phyloP scores from a whole-genome alignment of 1,284 basidiomycete genomes.

The Fomitopsis schrenkii region DNA sequence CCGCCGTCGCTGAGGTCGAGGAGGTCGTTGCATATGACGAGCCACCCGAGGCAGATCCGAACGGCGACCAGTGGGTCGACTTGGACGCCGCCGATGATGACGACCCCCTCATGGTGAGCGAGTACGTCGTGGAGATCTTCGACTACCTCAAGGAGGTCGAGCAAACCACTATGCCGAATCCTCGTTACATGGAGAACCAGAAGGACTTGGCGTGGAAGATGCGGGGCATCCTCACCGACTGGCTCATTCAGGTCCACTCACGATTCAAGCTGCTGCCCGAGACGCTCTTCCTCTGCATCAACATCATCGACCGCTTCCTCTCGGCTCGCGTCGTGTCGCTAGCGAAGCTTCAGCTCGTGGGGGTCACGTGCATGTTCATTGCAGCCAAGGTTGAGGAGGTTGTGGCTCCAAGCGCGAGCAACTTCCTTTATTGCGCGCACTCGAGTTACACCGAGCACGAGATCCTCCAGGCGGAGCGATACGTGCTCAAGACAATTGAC shows the following conservation, averaged over 20 bases:
- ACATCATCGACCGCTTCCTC: slow-evolving; percentile 97
- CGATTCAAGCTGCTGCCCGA: slow-evolving; percentile 94
- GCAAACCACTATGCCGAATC: slow-evolving; percentile 81
- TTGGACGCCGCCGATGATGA: slow-evolving; percentile 92
- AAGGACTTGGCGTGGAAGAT: slow-evolving; percentile 91
- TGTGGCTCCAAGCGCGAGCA: slow-evolving; percentile 82
- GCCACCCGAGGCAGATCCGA: slow-evolving; percentile 50
- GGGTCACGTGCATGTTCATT: slow-evolving; percentile 91
- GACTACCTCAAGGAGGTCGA: slow-evolving; percentile 82
- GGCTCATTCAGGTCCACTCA: slow-evolving; percentile 95
- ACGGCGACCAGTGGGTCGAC: slow-evolving; percentile 75
- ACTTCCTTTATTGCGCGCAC: slow-evolving; percentile 90
- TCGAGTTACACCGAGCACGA: slow-evolving; percentile 84
- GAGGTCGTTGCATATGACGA: slow-evolving; percentile 21
- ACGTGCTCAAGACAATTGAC: slow-evolving; percentile 87
- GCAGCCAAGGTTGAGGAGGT: slow-evolving; percentile 97
- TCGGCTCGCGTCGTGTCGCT: slow-evolving; percentile 88
- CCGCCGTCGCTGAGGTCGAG: slow-evolving; percentile 29
- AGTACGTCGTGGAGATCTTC: slow-evolving; percentile 95
- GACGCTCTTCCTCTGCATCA: slow-evolving; percentile 92
- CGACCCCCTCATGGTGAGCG: slow-evolving; percentile 95
- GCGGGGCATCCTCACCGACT: slow-evolving; percentile 94
- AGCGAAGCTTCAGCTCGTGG: slow-evolving; percentile 92
- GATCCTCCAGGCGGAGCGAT: slow-evolving; percentile 91
- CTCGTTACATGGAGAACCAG: slow-evolving; percentile 89